Evolutionary conservation across 352 stramenopile species (phyloP).

Genomic region (Phytopythium chamaehyphon): DNA sequence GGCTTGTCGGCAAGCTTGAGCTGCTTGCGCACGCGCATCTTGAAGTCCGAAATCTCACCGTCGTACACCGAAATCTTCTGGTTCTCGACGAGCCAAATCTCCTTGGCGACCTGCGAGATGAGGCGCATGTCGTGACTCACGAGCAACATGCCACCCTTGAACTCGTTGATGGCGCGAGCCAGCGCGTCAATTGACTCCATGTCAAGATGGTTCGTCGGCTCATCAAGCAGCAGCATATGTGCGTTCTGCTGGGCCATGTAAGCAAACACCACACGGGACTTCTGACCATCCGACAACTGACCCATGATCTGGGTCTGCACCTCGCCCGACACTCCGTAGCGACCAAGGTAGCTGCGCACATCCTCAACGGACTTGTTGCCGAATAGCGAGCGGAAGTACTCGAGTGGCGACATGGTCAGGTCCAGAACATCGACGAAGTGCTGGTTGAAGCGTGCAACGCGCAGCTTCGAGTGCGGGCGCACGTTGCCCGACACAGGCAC

Average conservation of each 20-base stretch:
- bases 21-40: constrained; percentile 89
- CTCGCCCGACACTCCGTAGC: constrained; percentile 94
- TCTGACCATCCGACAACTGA: constrained; percentile 96
- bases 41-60: constrained; percentile 98
- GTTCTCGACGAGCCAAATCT: constrained; percentile 99
- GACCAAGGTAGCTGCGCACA: constrained; percentile 93
- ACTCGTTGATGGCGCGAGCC: constrained; percentile 97
- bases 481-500: constrained; percentile 93
- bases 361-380: constrained; percentile 93
- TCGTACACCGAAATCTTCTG: constrained; percentile 95
- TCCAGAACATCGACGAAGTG: constrained; percentile 99
- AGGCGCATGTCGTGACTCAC: constrained; percentile 99
- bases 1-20: constrained; percentile 70
- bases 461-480: constrained; percentile 94
- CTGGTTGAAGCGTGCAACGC: constrained; percentile 96
- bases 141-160: constrained; percentile 96
- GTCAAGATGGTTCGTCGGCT: constrained; percentile 90
- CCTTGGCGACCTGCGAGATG: constrained; percentile 97
- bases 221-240: constrained; percentile 93
- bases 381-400: constrained; percentile 96
- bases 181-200: constrained; percentile 97
- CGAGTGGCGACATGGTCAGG: constrained; percentile 91
- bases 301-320: constrained; percentile 97
- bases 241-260: constrained; percentile 97
- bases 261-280: constrained; percentile 96